Evolutionary conservation across 2,329 filamentous ascomycete genomes (phyloP), one percentile per base, ranked within the genome.

Genomic region (Fusarium penzigii): DNA sequence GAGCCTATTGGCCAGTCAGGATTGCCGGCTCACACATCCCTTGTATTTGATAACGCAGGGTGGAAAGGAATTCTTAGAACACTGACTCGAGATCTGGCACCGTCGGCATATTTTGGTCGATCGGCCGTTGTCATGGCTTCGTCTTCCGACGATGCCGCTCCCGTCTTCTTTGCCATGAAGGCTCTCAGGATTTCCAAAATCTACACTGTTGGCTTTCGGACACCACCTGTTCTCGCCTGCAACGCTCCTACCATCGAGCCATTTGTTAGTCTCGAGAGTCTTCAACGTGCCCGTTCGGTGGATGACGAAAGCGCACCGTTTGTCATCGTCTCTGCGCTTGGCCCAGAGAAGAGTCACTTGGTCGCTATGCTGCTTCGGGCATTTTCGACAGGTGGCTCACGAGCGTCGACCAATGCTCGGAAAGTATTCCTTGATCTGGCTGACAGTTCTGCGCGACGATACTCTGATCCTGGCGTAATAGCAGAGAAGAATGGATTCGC

Each of bases 21-120:
- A 2, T 62, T 81, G 3, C 70, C 79, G 2, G 72, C 78, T 11
- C 79, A 77, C 48, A 78, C 79, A 0, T 74, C 75, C 6, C 81
- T 93, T 39, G 75, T 92, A 14, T 88, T 91, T 43, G 90, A 94
- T 63, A 95, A 95, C 61, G 88, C 89, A 11, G 85, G 86, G 13
- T 94, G 90, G 89, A 91, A 90, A 69, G 90, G 90, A 2, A 93
- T 95, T 51, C 79, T 91, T 44, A 88, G 89, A 47, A 92, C 90
- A 1, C 76, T 95, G 52, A 94, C 87, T 5, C 82, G 88, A 17
- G 90, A 95, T 63, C 86, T 92, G 60, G 88, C 92, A 0, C 90
- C 90, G 0, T 92, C 89, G 5, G 90, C 90, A 1, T 95, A 93
- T 69, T 83, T 82, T 58, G 86, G 85, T 40, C 84, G 89, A 44